Base-by-base conservation (phyloP, 1,284 basidiomycete genomes). In the Pseudozyma thailandica region DNA sequence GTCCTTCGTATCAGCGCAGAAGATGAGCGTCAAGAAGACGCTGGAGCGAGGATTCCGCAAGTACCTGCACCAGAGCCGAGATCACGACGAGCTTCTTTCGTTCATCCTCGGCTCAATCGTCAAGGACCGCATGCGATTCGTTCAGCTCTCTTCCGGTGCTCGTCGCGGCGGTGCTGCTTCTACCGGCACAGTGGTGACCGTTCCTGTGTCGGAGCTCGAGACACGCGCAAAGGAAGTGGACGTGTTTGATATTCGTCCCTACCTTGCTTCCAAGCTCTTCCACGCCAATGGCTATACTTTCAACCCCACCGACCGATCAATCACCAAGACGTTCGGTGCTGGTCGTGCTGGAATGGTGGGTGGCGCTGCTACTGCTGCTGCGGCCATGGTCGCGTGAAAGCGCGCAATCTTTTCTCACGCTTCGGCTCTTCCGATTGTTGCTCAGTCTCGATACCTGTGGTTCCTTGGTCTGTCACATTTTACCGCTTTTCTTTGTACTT, bases 1-100 rank as follows among this genome's bases (percentile, higher is more conserved):
- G 60, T 94, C 92, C 84, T 99, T 99, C 83, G 92, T 99, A 57
- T 93, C 85, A 74, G 92, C 95, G 18, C 96, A 98, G 83, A 99
- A 99, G 86, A 92, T 94, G 88, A 93, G 91, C 64, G 94, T 98
- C 85, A 98, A 98, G 87, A 95, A 93, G 86, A 94, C 94, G 16
- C 86, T 99, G 41, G 93, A 98, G 84, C 87, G 96, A 8, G 74
- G 78, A 4, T 95, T 97, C 90, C 89, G 95, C 68, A 98, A 98
- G 85, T 99, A 99, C 83, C 88, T 98, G 42, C 93, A 94, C 47
- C 91, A 94, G 79, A 90, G 93, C 13, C 89, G 90, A 59, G 96
- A 99, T 82, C 75, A 95, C 84, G 94, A 98, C 84, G 96, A 99
- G 84, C 85, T 99, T 56, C 87, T 98, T 30, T 88, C 93, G 2